A percentile compares a stretch with the other conserved stretches of the same genome.
phyloP scores from a whole-genome alignment of 345 rosid species.

The Populus deltoides region DNA sequence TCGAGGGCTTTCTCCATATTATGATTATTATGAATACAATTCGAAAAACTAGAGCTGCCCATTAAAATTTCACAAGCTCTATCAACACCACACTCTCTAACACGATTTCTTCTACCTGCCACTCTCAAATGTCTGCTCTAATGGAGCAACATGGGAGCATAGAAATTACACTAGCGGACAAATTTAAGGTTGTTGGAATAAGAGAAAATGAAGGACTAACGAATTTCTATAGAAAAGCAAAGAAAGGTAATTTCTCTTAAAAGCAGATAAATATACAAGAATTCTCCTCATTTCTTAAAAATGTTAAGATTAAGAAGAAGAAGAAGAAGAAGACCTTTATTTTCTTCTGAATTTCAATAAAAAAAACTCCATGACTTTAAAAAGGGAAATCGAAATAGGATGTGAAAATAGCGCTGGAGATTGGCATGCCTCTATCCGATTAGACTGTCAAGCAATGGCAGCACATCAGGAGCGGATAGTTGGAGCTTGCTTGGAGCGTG shows the following conservation, averaged over 20 bases:
- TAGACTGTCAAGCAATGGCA: no score
- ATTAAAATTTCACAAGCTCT: conserved; percentile 43
- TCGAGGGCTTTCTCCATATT: conserved; percentile 65
- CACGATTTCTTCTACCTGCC: conserved; percentile 6
- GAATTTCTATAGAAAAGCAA: not conserved
- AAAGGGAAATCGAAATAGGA: no score
- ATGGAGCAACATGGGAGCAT: conserved; percentile 1
- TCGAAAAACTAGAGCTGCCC: conserved; percentile 7
- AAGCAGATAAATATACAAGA: no score
- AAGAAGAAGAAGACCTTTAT: no score
- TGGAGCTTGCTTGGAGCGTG: no score
- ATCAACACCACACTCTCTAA: conserved; percentile 41
- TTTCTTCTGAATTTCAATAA: no score
- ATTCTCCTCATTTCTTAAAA: no score
- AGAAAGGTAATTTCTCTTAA: not conserved
- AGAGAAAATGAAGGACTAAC: not conserved
- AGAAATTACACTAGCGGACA: not conserved
- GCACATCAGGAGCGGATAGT: no score
- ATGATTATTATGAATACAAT: conserved; percentile 35
- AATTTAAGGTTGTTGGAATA: not conserved
- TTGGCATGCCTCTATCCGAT: no score
- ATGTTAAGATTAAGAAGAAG: no score
- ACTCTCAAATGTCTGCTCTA: conserved; percentile 10
- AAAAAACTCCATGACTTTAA: no score
- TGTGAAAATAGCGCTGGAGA: no score